Evolutionary conservation across 208 protist genomes (phyloP), one percentile per base, ranked within the genome.

Genomic region (Acanthamoeba healyi): DNA sequence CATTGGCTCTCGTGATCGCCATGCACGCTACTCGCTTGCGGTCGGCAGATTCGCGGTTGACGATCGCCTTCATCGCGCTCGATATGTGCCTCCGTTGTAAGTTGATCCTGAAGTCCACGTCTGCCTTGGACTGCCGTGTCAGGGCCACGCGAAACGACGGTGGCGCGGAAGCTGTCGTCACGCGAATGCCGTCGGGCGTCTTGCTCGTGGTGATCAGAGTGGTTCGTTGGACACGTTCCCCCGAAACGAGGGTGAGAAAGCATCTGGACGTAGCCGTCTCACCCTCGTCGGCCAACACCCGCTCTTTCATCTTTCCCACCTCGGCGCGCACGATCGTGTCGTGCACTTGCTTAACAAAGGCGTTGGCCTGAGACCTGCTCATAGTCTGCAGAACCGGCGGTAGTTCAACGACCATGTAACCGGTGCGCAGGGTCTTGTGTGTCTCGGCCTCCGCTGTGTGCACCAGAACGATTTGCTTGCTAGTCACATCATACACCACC

Each of bases 171-270:
- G 54, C 5, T 61, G 54, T 61, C 54, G 54, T 61, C 54, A 61
- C 17, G 54, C 54, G 5, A 24, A 61, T 61, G 54, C 17, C 54
- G 54, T 61, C 17, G 54, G 54, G 5, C 54, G 5, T 61, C 54
- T 61, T 61, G 54, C 54, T 61, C 54, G 17, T 61, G 54, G 54
- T 61, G 54, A 61, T 61, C 54, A 61, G 54, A 61, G 54, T 61
- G 54, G 54, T 61, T 5, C 54, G 54, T 61, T 61, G 54, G 10
- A 61, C 54, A 24, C 54, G 54, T 61, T 61, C 54, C 24, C 54
- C 54, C 17, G 54, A 61, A 61, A 61, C 17, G 54, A 61, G 54
- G 54, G 54, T 61, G 54, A 61, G 54, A 24, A 61, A 61, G 54
- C 54, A 61, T 61, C 54, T 61, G 54, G 12, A 24, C 17, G 54